These are phyloP conservation scores for Aspergillus thermomutatus DNA, from an alignment of 2,329 filamentous ascomycete genomes.

Conservation along the genomic window DNA sequence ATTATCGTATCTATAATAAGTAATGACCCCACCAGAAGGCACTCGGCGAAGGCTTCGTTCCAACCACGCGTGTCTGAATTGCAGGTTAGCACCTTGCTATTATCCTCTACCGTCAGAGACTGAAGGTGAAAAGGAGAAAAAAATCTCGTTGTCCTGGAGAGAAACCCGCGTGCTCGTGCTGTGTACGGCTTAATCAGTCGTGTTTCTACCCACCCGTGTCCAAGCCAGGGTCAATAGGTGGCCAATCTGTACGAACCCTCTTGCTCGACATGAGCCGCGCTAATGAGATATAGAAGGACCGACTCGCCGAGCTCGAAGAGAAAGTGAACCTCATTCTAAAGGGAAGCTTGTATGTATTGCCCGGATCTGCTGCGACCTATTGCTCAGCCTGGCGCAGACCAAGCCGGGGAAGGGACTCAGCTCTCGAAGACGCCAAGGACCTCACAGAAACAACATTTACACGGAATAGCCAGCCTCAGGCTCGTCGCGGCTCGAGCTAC, in stretches of 20 bases:
- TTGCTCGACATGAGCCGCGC: neutral
- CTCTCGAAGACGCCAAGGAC: constrained; percentile 7
- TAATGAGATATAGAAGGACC: constrained; percentile 43
- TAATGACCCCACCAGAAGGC: constrained; percentile 27
- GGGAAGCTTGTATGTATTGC: constrained; percentile 19
- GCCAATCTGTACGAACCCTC: constrained; percentile 41
- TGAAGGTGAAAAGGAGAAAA: constrained; percentile 37
- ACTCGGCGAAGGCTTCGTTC: constrained; percentile 31
- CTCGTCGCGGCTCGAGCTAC: constrained; percentile 17
- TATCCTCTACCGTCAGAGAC: neutral
- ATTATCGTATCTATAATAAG: neutral
- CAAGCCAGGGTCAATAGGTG: constrained; percentile 36
- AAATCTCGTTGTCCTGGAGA: constrained; percentile 53
- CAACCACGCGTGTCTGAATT: constrained; percentile 42
- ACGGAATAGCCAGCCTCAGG: constrained; percentile 9
- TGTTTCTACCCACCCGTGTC: constrained; percentile 44
- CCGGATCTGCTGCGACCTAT: too few species aligned
- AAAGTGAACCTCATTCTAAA: constrained; percentile 51
- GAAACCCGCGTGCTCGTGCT: constrained; percentile 51
- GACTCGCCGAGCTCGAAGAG: constrained; percentile 51
- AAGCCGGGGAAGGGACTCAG: neutral
- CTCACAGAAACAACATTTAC: constrained; percentile 15
- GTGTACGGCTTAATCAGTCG: constrained; percentile 47
- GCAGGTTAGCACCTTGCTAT: constrained; percentile 39
- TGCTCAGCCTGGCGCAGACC: neutral